Conservation (phyloP, 2,329 filamentous ascomycete species). For the Sordariomycetes sp. region DNA sequence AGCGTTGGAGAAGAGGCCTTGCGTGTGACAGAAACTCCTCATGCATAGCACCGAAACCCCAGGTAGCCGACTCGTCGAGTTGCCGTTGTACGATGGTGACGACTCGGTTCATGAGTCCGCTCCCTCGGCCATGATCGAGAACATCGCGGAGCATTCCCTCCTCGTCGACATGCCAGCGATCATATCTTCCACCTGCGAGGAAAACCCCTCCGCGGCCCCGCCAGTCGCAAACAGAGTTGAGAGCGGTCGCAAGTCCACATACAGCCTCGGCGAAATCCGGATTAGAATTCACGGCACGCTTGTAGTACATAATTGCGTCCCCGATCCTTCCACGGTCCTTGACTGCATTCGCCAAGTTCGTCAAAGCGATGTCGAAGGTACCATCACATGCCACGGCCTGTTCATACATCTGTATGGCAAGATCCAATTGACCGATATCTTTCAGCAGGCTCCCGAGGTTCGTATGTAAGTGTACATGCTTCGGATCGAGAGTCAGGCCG, state of each 20-base stretch:
- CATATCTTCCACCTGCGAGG: constrained; percentile 57
- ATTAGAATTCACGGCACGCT: constrained; percentile 77
- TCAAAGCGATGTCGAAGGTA: constrained; percentile 93
- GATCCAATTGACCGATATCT: constrained; percentile 83
- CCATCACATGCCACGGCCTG: constrained; percentile 82
- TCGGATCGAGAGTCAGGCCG: constrained; percentile 70
- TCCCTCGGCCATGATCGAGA: constrained; percentile 41
- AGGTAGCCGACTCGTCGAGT: constrained; percentile 69
- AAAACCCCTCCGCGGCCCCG: constrained; percentile 75
- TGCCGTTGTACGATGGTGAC: constrained; percentile 85
- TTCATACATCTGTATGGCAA: constrained; percentile 95
- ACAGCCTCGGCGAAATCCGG: constrained; percentile 95
- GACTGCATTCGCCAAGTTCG: constrained; percentile 92
- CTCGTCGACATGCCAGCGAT: constrained; percentile 89
- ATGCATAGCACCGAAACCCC: constrained; percentile 64
- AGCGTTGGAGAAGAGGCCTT: constrained; percentile 26
- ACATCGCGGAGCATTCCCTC: constrained; percentile 72
- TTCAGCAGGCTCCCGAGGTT: constrained; percentile 92
- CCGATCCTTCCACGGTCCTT: constrained; percentile 90
- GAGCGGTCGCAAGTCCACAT: constrained; percentile 83
- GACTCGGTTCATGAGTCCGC: constrained; percentile 81
- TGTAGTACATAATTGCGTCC: constrained; percentile 88
- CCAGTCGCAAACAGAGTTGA: constrained; percentile 97
- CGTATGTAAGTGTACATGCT: constrained; percentile 92
- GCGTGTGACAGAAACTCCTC: constrained; percentile 37